Evolutionary conservation across 352 stramenopile genomes (phyloP), one percentile per base, ranked within the genome.

Genomic region (Pythium pectinolyticum): DNA sequence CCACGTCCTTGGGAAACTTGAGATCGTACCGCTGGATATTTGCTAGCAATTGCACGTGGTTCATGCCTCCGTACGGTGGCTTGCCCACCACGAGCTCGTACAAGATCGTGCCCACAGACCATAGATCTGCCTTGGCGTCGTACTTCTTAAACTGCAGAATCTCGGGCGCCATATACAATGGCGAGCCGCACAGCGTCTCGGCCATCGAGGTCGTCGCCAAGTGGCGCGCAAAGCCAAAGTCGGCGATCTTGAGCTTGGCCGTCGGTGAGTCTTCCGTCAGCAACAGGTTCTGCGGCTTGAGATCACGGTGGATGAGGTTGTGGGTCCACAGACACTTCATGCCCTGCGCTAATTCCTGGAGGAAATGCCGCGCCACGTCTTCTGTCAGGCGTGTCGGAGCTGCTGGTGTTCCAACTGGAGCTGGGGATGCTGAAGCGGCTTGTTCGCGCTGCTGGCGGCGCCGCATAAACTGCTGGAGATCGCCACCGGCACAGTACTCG

Each of bases 151-250:
- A 89, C 67, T 86, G 82, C 58, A 99, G 82, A 69, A 99, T 98
- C 82, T 99, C 96, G 8, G 96, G 96, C 20, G 96, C 96, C 96
- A 99, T 99, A 68, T 99, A 99, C 40, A 99, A 66, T 17, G 96
- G 96, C 19, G 87, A 97, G 0, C 96, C 96, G 65, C 94, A 98
- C 34, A 99, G 83, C 8, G 94, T 99, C 78, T 98, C 96, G 7
- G 96, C 96, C 67, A 99, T 79, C 1, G 92, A 96, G 5, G 92
- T 75, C 15, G 85, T 88, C 30, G 88, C 88, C 51, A 99, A 75
- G 70, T 98, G 94, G 20, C 96, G 71, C 4, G 96, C 96, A 79
- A 99, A 99, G 8, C 96, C 96, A 45, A 68, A 70, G 63, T 62
- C 49, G 74, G 78, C 83, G 56, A 92, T 92, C 69, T 92, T 92